Conservation (phyloP, 495 filamentous ascomycete species). For the Tuber borchii region DNA sequence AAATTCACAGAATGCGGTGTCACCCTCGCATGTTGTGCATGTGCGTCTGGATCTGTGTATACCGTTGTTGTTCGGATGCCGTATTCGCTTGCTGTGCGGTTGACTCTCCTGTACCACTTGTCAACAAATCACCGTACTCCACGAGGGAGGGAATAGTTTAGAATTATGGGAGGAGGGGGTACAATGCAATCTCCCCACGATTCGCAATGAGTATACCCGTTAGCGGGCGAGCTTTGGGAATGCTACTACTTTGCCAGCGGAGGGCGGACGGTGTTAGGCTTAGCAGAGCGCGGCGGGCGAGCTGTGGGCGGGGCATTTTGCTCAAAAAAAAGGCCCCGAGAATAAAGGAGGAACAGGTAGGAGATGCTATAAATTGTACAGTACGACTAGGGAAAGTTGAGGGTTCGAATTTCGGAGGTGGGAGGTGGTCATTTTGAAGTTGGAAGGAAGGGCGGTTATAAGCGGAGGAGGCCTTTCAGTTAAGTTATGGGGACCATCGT, state of each 20-base stretch:
- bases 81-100: slow-evolving; percentile 73
- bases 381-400: neutral
- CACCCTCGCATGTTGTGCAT: slow-evolving; percentile 79
- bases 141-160: neutral
- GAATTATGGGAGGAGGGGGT: slow-evolving; percentile 30
- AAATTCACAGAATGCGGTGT: slow-evolving; percentile 76
- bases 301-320: neutral
- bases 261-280: neutral
- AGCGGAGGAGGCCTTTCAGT: neutral
- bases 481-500: neutral
- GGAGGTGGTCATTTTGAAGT: neutral
- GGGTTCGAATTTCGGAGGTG: neutral
- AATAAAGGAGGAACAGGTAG: neutral
- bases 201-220: slow-evolving; percentile 92
- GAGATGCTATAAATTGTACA: neutral
- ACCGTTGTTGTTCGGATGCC: slow-evolving; percentile 91
- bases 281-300: neutral
- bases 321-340: neutral
- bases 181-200: slow-evolving; percentile 91
- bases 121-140: slow-evolving; percentile 9
- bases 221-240: slow-evolving; percentile 47
- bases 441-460: neutral
- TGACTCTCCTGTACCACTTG: slow-evolving; percentile 57
- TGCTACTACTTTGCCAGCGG: neutral
- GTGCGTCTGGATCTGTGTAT: slow-evolving; percentile 86